Evolutionary conservation across 202 grass and related monocot genomes (phyloP).

Genomic region (Zizania palustris): DNA sequence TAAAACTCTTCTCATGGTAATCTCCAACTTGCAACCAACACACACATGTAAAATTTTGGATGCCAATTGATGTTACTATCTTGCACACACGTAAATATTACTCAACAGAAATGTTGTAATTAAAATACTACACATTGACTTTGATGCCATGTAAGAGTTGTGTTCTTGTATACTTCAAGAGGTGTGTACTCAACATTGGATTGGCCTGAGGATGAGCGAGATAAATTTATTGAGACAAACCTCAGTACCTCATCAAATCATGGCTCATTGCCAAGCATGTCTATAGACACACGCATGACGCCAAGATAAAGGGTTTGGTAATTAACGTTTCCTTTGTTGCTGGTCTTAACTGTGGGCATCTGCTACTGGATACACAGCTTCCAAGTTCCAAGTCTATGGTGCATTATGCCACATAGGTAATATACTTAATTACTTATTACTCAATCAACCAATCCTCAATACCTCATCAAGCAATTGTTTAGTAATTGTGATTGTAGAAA

Average conservation of each 20-base stretch:
- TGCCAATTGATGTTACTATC: not conserved
- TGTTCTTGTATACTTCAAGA: slow-evolving; percentile 43
- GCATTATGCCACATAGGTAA: slow-evolving; percentile 68
- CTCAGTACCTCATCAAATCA: slow-evolving; percentile 49
- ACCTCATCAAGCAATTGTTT: slow-evolving; percentile 13
- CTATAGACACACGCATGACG: slow-evolving; percentile 58
- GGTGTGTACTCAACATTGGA: slow-evolving; percentile 69
- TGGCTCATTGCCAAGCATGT: slow-evolving; percentile 85
- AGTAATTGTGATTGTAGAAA: not conserved
- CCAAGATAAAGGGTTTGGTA: slow-evolving; percentile 70
- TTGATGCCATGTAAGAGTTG: slow-evolving; percentile 19
- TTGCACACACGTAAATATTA: not conserved
- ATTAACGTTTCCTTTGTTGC: slow-evolving; percentile 76
- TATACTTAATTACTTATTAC: slow-evolving; percentile 19
- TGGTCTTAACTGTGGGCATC: slow-evolving; percentile 66
- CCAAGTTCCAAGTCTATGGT: slow-evolving; percentile 76
- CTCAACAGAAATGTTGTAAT: not conserved
- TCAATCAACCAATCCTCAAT: not conserved
- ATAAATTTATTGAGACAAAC: slow-evolving; percentile 70
- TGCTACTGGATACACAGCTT: slow-evolving; percentile 69
- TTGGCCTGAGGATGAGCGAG: slow-evolving; percentile 85
- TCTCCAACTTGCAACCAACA: not conserved
- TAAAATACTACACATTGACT: slow-evolving; percentile 3
- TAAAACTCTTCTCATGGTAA: not conserved
- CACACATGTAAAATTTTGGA: not conserved